A percentile compares a stretch with the other conserved stretches of the same genome.
These are phyloP conservation scores for Trichosporon coremiiforme DNA, from an alignment of 1,284 basidiomycete genomes.

Conservation along the genomic window DNA sequence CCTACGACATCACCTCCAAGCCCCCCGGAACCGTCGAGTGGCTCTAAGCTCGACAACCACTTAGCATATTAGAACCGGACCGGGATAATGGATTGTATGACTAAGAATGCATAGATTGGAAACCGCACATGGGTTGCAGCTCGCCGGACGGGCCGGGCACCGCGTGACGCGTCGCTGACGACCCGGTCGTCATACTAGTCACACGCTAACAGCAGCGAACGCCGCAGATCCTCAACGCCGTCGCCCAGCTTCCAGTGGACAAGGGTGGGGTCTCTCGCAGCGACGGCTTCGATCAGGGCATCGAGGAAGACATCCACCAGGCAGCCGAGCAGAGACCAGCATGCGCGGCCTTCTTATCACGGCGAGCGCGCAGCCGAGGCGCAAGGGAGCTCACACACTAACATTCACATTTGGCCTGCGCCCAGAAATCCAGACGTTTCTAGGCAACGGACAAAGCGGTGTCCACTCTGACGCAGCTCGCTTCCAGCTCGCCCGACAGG, in stretches of 20 bases:
- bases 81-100: conserved; percentile 13
- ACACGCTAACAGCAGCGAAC: too few relatives aligned
- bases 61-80: conserved; percentile 9
- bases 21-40: conserved; percentile 72
- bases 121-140: neutral
- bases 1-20: conserved; percentile 97
- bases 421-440: neutral
- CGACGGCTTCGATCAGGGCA: too few relatives aligned
- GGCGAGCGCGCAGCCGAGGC: neutral
- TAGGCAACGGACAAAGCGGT: neutral
- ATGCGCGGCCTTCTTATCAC: neutral
- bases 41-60: conserved; percentile 37
- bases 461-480: neutral
- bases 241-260: too few relatives aligned
- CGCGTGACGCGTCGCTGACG: neutral
- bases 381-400: neutral
- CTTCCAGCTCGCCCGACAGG: neutral
- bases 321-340: neutral
- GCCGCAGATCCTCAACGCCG: too few relatives aligned
- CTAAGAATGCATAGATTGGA: conserved; percentile 12
- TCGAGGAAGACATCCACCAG: neutral
- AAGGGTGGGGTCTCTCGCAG: too few relatives aligned
- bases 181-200: too few relatives aligned
- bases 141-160: neutral
- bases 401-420: neutral